phyloP scores from a whole-genome alignment of 2,329 filamentous ascomycete genomes.

The Parastagonospora avenae region DNA sequence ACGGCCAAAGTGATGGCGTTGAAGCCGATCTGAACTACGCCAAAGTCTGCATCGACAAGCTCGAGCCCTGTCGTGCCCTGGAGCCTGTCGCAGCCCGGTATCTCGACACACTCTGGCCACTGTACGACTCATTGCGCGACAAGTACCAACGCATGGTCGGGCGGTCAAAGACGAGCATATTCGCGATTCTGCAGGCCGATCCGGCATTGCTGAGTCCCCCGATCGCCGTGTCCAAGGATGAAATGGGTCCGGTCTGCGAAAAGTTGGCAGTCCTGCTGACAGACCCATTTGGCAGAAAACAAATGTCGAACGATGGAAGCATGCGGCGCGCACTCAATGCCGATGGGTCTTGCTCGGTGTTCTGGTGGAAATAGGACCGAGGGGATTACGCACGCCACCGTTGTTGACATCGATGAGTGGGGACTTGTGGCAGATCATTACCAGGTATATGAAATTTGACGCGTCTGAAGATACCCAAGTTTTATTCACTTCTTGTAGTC shows the following conservation, averaged over 20 bases:
- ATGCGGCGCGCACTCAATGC: conserved; percentile 37
- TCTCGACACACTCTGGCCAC: conserved; percentile 39
- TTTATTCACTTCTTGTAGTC: not conserved
- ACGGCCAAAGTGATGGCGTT: conserved; percentile 33
- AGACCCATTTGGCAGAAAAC: conserved; percentile 45
- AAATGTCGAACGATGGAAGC: conserved; percentile 24
- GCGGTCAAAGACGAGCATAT: conserved; percentile 43
- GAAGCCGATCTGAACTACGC: conserved; percentile 41
- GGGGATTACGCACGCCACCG: not conserved
- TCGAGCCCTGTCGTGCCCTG: conserved; percentile 35
- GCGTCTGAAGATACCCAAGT: not conserved
- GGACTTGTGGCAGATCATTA: not conserved
- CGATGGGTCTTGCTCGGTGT: conserved; percentile 40
- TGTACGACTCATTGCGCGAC: conserved; percentile 41
- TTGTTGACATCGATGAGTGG: not conserved
- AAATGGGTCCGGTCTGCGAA: conserved; percentile 43
- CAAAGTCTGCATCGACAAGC: conserved; percentile 43
- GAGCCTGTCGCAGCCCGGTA: conserved; percentile 43
- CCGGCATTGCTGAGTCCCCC: conserved; percentile 30
- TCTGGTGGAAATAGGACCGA: conserved; percentile 42
- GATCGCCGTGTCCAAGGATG: conserved; percentile 36
- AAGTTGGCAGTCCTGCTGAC: conserved; percentile 40
- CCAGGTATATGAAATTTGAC: not conserved
- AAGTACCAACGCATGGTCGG: conserved; percentile 40
- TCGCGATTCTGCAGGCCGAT: conserved; percentile 36